Evolutionary conservation across 2,329 filamentous ascomycete genomes (phyloP), one percentile per base, ranked within the genome.

Genomic region (Xylaria sp.): DNA sequence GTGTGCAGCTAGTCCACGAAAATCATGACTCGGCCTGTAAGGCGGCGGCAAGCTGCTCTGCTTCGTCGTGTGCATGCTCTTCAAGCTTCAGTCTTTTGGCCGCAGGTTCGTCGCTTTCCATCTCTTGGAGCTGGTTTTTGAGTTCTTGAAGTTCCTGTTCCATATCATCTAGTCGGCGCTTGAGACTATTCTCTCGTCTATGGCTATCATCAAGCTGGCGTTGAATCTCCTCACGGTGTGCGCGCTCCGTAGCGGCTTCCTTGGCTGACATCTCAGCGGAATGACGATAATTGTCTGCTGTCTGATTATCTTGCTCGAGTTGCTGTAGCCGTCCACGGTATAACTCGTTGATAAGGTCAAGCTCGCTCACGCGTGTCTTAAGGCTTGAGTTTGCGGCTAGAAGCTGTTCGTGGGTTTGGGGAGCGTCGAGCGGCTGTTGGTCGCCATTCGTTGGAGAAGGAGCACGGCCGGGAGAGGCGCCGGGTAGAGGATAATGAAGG

Each of bases 311-410:
- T 73, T 90, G 88, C 78, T 97, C 93, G 13, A 96, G 85, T 78
- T 96, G 92, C 86, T 78, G 90, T 80, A 98, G 89, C 12, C 91
- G 88, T 44, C 91, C 91, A 60, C 91, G 86, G 79, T 93, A 94
- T 53, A 94, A 84, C 77, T 92, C 92, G 76, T 94, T 98, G 84
- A 99, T 98, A 61, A 99, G 88, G 79, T 99, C 96, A 27, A 99
- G 87, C 80, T 99, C 96, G 74, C 91, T 96, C 40, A 99, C 95
- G 50, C 96, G 91, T 0, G 96, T 99, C 82, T 97, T 97, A n/a
- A 98, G 85, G 60, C 90, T 91, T 5, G 92, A 92, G 79, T 97
- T 97, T 70, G 91, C 88, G 1, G 91, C 91, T 61, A 93, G 84
- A 27, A 97, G 87, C 69, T 92, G 90, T 77, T 97, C 93, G 79